Evolutionary conservation across 2,329 filamentous ascomycete species (phyloP).

Genomic region (Xylaria sp.): DNA sequence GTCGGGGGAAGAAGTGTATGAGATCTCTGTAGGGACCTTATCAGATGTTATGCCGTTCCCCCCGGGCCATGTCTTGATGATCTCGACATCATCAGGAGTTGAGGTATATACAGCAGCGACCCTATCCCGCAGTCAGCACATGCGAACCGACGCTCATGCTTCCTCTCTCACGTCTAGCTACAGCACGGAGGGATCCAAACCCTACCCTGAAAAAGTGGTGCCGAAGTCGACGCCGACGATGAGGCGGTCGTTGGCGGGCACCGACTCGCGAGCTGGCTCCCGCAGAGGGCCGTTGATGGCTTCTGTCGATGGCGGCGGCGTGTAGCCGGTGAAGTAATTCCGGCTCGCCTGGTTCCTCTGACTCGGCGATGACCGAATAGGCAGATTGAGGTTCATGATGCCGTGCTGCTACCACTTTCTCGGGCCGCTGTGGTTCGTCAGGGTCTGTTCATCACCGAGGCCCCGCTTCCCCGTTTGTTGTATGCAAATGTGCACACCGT

Average conservation of each 20-base stretch:
- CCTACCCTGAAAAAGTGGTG: conserved; percentile 83
- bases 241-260: conserved; percentile 68
- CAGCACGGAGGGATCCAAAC: conserved; percentile 47
- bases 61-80: conserved; percentile 87
- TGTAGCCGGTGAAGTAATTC: conserved; percentile 67
- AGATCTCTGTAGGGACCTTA: conserved; percentile 85
- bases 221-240: conserved; percentile 86
- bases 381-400: conserved; percentile 63
- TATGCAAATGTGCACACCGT: neutral
- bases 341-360: conserved; percentile 66
- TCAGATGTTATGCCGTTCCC: conserved; percentile 88
- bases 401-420: conserved; percentile 25
- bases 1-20: conserved; percentile 62
- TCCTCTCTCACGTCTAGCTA: neutral
- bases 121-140: conserved; percentile 52
- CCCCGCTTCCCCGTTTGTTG: conserved; percentile 16
- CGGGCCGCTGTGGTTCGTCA: conserved; percentile 26
- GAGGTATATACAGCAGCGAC: conserved; percentile 80
- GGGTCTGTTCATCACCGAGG: conserved; percentile 33
- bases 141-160: neutral
- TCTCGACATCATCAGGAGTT: conserved; percentile 82
- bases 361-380: conserved; percentile 60
- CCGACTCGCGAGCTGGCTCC: conserved; percentile 64
- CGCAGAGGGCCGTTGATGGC: conserved; percentile 71
- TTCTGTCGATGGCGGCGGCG: conserved; percentile 67